These are phyloP conservation scores for Prunus mongolica DNA, from an alignment of 306 rosid genomes.

Conservation along the genomic window DNA sequence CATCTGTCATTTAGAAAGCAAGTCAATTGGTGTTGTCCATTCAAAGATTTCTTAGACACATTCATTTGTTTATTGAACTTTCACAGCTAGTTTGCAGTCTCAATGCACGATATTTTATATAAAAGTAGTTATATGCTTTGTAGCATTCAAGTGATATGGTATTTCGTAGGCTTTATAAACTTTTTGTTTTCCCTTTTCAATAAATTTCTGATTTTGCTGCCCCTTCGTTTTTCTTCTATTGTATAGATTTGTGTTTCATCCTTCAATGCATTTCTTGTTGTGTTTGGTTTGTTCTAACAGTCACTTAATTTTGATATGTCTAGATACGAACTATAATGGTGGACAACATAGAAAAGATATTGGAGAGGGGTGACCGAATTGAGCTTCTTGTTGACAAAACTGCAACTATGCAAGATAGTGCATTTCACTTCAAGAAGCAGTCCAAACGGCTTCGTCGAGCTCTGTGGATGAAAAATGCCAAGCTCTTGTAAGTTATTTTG, in stretches of 20 bases:
- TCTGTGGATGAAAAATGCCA: constrained; percentile 97
- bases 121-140: neutral
- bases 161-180: neutral
- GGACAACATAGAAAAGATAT: constrained; percentile 86
- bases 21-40: neutral
- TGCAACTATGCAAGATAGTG: constrained; percentile 93
- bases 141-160: neutral
- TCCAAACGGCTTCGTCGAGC: constrained; percentile 90
- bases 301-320: constrained; percentile 21
- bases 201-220: neutral
- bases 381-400: constrained; percentile 98
- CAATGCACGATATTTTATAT: neutral
- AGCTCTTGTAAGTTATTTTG: constrained; percentile 68
- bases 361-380: constrained; percentile 96
- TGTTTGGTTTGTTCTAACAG: constrained; percentile 23
- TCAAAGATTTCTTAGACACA: neutral
- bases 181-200: neutral
- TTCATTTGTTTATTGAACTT: neutral
- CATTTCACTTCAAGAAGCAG: constrained; percentile 95
- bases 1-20: neutral
- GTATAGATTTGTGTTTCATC: neutral
- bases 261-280: constrained; percentile 1
- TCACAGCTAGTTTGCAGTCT: constrained; percentile 2
- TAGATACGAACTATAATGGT: constrained; percentile 95
- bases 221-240: neutral